Evolutionary conservation across 257 asterid species (phyloP).

Genomic region (Fraxinus cuspidata): DNA sequence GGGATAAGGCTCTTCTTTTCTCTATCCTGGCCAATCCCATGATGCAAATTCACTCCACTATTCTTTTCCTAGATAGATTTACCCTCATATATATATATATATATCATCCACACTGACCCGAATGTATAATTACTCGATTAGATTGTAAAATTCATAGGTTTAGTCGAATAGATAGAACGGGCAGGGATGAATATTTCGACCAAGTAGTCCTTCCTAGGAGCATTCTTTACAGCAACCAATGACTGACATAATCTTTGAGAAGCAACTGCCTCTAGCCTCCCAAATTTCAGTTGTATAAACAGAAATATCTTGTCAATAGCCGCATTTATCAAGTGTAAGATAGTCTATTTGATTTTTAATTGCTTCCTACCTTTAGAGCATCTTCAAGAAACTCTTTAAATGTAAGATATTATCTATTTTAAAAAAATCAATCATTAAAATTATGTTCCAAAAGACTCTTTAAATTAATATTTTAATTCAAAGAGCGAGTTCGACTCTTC

Average conservation of each 20-base stretch:
- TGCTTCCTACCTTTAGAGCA: no score
- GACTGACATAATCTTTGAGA: not conserved
- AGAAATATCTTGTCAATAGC: not conserved
- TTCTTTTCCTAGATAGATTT: conserved; percentile 22
- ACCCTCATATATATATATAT: conserved; percentile 8
- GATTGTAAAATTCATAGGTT: conserved; percentile 48
- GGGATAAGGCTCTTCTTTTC: conserved; percentile 41
- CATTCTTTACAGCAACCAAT: conserved; percentile 29
- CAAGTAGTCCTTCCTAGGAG: conserved; percentile 17
- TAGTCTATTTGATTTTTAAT: not conserved
- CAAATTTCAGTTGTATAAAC: not conserved
- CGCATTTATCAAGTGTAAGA: not conserved
- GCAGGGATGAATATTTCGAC: conserved; percentile 29
- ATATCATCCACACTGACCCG: conserved; percentile 33
- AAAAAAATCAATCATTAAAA: no score
- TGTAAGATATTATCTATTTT: no score
- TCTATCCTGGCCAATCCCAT: conserved; percentile 28
- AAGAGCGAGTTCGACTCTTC: no score
- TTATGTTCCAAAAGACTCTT: no score
- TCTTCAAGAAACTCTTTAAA: no score
- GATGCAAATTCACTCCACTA: conserved; percentile 34
- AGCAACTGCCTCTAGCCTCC: not conserved
- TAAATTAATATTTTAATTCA: no score
- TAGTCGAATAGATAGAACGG: conserved; percentile 43
- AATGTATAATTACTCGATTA: conserved; percentile 33